These are phyloP conservation scores for Penicillium cinerascens DNA, from an alignment of 495 filamentous ascomycete species.

Conservation along the genomic window DNA sequence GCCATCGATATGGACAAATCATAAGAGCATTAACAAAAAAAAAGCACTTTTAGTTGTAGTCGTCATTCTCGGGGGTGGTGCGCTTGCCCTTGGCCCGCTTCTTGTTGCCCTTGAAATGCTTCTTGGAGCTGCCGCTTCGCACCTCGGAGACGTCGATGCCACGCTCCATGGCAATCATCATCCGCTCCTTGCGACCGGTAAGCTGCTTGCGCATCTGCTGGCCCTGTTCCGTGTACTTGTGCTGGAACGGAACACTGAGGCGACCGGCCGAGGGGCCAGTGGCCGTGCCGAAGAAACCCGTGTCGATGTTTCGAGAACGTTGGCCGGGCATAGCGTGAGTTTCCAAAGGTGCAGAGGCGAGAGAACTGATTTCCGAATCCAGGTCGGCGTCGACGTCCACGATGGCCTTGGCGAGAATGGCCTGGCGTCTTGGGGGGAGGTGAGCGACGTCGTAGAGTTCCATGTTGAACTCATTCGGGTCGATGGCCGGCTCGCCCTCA, in stretches of 20 bases:
- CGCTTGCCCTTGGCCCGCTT: constrained; percentile 57
- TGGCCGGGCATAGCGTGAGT: constrained; percentile 44
- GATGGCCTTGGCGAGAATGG: constrained; percentile 47
- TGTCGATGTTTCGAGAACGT: constrained; percentile 77
- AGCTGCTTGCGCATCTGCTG: constrained; percentile 61
- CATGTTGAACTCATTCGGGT: constrained; percentile 74
- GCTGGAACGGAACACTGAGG: constrained; percentile 78
- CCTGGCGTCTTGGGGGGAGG: constrained; percentile 66
- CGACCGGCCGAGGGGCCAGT: constrained; percentile 57
- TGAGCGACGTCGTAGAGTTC: constrained; percentile 81
- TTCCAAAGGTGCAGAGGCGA: constrained; percentile 20
- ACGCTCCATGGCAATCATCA: constrained; percentile 81
- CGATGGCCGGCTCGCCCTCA: constrained; percentile 54
- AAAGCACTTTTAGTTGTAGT: constrained; percentile 36
- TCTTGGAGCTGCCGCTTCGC: constrained; percentile 68
- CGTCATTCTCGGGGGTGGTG: constrained; percentile 35
- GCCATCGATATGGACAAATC: constrained; percentile 6
- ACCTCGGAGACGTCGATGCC: constrained; percentile 82
- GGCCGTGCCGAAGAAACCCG: constrained; percentile 74
- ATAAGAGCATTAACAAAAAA: constrained; percentile 12
- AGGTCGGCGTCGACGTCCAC: constrained; percentile 33
- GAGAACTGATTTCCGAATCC: constrained; percentile 23
- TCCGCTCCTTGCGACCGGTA: constrained; percentile 77
- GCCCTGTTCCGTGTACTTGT: constrained; percentile 82
- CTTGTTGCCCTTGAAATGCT: constrained; percentile 90